A percentile compares a stretch with the other conserved stretches of the same genome.
phyloP scores from a whole-genome alignment of 345 rosid species.

The Linum tenue region DNA sequence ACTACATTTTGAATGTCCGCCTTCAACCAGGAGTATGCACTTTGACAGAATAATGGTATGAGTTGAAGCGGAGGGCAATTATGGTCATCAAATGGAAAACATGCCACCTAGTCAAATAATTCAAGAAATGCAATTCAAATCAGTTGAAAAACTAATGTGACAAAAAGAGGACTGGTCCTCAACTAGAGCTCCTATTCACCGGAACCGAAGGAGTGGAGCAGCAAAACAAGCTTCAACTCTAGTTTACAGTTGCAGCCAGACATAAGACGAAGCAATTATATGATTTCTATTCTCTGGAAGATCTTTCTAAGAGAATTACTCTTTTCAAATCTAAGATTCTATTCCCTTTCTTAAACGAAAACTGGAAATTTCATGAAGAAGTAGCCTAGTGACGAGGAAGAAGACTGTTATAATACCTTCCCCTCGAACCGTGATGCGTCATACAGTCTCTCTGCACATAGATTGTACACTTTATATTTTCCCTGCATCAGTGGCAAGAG shows the following conservation, averaged over 20 bases:
- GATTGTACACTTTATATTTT: constrained; percentile 28
- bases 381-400: constrained; percentile 2
- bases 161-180: neutral
- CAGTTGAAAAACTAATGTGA: neutral
- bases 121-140: neutral
- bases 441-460: constrained; percentile 25
- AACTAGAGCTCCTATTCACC: too few relatives aligned
- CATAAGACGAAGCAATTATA: neutral
- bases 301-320: neutral
- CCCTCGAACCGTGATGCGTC: constrained; percentile 25
- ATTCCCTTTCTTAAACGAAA: too few relatives aligned
- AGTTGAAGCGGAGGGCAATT: constrained; percentile 26
- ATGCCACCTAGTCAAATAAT: constrained; percentile 19
- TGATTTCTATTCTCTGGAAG: neutral
- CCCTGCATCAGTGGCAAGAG: constrained; percentile 19
- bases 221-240: too few relatives aligned
- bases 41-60: constrained; percentile 20
- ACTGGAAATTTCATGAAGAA: too few relatives aligned
- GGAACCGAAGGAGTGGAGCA: too few relatives aligned
- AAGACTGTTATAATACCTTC: constrained; percentile 17
- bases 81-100: constrained; percentile 31
- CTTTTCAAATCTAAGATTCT: too few relatives aligned
- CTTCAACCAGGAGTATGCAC: constrained; percentile 28
- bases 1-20: constrained; percentile 27
- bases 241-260: neutral